phyloP scores from a whole-genome alignment of 805 yeast species.

The Saccharomycopsis sp. region DNA sequence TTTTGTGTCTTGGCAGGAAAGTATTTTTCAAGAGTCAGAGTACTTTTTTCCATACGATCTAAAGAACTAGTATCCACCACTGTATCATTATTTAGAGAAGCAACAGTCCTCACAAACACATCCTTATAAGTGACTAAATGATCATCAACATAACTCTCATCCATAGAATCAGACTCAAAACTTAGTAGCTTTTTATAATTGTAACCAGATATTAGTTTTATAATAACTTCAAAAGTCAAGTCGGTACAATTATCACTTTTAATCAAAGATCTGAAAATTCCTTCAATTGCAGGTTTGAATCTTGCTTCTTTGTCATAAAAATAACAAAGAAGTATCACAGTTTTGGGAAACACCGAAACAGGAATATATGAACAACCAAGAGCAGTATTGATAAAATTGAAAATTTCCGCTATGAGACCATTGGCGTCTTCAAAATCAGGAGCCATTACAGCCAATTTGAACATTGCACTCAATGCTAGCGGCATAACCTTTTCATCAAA shows the following conservation, averaged over 20 bases:
- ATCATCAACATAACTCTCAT: not conserved
- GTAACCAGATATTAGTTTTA: not conserved
- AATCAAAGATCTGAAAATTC: slow-evolving; percentile 8
- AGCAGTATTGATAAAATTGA: slow-evolving; percentile 10
- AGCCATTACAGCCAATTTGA: slow-evolving; percentile 1
- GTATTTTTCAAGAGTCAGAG: not conserved
- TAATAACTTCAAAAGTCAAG: slow-evolving; percentile 2
- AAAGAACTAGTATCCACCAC: not conserved
- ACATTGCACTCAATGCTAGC: slow-evolving; percentile 1
- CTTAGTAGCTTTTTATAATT: slow-evolving; percentile 1
- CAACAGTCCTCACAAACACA: not conserved
- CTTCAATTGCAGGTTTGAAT: slow-evolving; percentile 3
- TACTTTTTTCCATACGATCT: not conserved
- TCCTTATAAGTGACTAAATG: slow-evolving; percentile 6
- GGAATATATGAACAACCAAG: slow-evolving; percentile 12
- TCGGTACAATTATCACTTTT: slow-evolving; percentile 8
- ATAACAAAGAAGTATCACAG: slow-evolving; percentile 7
- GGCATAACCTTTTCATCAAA: slow-evolving; percentile 6
- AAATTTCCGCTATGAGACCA: slow-evolving; percentile 7
- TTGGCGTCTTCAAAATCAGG: slow-evolving; percentile 1
- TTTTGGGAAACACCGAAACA: slow-evolving; percentile 1
- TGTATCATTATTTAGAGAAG: not conserved
- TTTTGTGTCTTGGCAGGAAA: not conserved
- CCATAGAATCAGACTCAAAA: slow-evolving; percentile 1
- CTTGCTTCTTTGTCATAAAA: slow-evolving; percentile 2